Conservation (phyloP, 2,329 filamentous ascomycete species). For the Cadophora malorum region DNA sequence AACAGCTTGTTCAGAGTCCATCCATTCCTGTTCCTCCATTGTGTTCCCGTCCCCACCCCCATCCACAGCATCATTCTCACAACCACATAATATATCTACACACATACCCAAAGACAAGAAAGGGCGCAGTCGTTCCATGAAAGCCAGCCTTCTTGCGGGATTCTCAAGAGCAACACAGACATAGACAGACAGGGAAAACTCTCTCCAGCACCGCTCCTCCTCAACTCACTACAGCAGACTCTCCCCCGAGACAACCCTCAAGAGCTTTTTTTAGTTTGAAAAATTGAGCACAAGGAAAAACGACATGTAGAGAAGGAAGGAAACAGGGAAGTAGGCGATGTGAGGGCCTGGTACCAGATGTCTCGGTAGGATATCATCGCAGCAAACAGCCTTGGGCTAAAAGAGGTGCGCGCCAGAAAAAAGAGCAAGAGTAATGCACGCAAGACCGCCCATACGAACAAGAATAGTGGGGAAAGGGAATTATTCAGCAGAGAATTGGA, state of each 20-base stretch:
- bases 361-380: constrained; percentile 47
- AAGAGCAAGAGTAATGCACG: constrained; percentile 45
- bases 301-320: constrained; percentile 30
- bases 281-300: constrained; percentile 36
- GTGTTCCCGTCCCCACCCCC: background rate
- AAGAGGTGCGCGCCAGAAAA: constrained; percentile 40
- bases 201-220: constrained; percentile 32
- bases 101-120: constrained; percentile 33
- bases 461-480: constrained; percentile 48
- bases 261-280: constrained; percentile 40
- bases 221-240: constrained; percentile 29
- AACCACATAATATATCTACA: constrained; percentile 33
- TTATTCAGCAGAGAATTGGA: constrained; percentile 52
- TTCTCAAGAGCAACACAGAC: constrained; percentile 29
- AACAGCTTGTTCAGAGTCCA: constrained; percentile 26
- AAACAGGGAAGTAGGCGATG: constrained; percentile 32
- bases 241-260: constrained; percentile 37
- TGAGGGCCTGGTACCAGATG: constrained; percentile 39
- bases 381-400: constrained; percentile 44
- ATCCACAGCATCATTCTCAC: constrained; percentile 9
- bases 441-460: constrained; percentile 45
- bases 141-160: constrained; percentile 23
- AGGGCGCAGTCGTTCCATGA: constrained; percentile 10
- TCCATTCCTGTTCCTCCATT: constrained; percentile 15
- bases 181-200: constrained; percentile 30